Percentiles rank a stretch among this genome's conserved stretches.
These are phyloP conservation scores for Citrullus mucosospermus DNA, from an alignment of 306 rosid species.

Conservation along the genomic window DNA sequence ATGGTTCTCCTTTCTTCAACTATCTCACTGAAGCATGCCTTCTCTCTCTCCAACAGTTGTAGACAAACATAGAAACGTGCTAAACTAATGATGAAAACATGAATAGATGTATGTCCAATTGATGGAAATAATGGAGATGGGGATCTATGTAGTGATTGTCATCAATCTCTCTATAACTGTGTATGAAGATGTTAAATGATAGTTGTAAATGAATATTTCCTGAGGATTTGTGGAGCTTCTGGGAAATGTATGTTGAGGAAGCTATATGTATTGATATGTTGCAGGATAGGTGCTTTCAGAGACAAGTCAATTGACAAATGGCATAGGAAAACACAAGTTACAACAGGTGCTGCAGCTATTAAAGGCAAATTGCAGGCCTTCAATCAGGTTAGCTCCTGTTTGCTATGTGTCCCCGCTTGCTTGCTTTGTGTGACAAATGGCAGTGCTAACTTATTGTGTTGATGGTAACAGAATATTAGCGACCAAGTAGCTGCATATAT, in stretches of 20 bases:
- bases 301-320: slow-evolving; percentile 76
- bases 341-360: slow-evolving; percentile 82
- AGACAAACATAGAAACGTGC: background rate
- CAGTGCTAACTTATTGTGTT: background rate
- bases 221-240: background rate
- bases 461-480: slow-evolving; percentile 49
- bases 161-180: background rate
- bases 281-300: slow-evolving; percentile 59
- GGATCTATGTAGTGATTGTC: background rate
- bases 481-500: slow-evolving; percentile 70
- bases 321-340: slow-evolving; percentile 86
- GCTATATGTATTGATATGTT: slow-evolving; percentile 16
- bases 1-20: background rate
- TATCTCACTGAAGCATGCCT: background rate
- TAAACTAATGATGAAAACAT: background rate
- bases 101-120: background rate
- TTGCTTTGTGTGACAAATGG: background rate
- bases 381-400: slow-evolving; percentile 54
- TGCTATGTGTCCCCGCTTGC: background rate
- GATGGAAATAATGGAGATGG: background rate
- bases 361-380: slow-evolving; percentile 74
- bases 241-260: background rate
- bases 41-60: background rate
- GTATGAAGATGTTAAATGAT: background rate
- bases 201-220: background rate